Evolutionary conservation across 1,284 basidiomycete genomes (phyloP).

Genomic region (Moesziomyces parantarcticus): DNA sequence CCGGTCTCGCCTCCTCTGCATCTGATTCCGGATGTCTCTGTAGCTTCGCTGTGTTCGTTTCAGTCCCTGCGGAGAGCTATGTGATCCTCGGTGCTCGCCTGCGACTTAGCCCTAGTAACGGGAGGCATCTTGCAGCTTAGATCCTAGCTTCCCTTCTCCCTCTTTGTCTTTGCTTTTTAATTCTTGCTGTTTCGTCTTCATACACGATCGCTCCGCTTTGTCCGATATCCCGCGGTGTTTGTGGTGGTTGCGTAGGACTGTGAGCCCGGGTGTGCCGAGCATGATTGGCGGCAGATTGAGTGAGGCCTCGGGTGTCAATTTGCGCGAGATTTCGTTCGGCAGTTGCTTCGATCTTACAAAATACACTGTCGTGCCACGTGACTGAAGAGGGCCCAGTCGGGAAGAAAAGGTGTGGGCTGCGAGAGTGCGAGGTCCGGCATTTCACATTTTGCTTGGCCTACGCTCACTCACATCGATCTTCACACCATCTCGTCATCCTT

Average conservation of each 20-base stretch:
- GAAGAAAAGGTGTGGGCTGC: not conserved
- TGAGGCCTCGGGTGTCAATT: no score
- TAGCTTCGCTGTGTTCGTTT: not conserved
- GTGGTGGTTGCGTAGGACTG: no score
- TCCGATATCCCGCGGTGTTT: no score
- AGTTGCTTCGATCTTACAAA: not conserved
- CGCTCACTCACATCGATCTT: not conserved
- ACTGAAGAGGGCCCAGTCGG: not conserved
- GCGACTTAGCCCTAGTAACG: not conserved
- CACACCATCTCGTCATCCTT: not conserved
- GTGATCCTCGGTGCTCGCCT: constrained; percentile 21
- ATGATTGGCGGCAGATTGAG: not conserved
- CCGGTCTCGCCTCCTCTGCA: not conserved
- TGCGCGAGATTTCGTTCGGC: no score
- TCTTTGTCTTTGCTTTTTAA: not conserved
- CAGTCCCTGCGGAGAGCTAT: not conserved
- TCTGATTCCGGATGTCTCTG: no score
- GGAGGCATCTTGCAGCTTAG: constrained; percentile 20
- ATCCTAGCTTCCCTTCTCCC: constrained; percentile 6
- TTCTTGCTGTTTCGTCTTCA: no score
- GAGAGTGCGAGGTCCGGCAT: not conserved
- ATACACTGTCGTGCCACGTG: not conserved
- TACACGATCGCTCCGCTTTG: no score
- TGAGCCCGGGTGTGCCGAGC: no score
- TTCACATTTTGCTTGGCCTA: not conserved